A percentile compares a stretch with the other conserved stretches of the same genome.
Evolutionary conservation across 192 early-diverging fungal species (phyloP).

Genomic region (Backusella mclennaniae): DNA sequence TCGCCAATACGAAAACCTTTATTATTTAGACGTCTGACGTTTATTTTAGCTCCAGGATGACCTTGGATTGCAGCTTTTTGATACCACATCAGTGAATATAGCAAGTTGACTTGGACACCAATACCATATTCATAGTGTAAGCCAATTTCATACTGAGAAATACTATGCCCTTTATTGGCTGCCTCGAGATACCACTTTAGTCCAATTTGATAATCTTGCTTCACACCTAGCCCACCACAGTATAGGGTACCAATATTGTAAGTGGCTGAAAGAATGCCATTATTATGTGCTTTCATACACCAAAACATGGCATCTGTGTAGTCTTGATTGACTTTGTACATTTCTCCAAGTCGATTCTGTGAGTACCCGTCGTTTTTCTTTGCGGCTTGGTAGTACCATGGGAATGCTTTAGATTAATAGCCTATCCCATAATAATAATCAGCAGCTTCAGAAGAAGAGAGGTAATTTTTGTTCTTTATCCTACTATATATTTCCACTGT

Average conservation of each 20-base stretch:
- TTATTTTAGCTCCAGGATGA: neutral
- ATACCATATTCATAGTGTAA: neutral
- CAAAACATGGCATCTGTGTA: neutral
- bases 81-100: neutral
- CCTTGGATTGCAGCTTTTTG: neutral
- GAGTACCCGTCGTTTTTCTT: neutral
- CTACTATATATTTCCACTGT: too few species aligned
- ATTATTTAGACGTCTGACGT: neutral
- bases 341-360: neutral
- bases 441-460: neutral
- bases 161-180: neutral
- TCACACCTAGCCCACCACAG: neutral
- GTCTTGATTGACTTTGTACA: neutral
- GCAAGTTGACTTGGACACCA: neutral
- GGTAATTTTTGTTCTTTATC: neutral
- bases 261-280: neutral
- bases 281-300: neutral
- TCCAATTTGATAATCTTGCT: neutral
- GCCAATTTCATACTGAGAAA: neutral
- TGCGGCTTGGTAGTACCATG: neutral
- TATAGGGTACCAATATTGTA: neutral
- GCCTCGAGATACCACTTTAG: neutral
- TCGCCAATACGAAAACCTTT: neutral
- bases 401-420: neutral
- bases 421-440: neutral